These are phyloP conservation scores for Mucor circinelloides DNA, from an alignment of 371 early-diverging fungal species.

Conservation along the genomic window DNA sequence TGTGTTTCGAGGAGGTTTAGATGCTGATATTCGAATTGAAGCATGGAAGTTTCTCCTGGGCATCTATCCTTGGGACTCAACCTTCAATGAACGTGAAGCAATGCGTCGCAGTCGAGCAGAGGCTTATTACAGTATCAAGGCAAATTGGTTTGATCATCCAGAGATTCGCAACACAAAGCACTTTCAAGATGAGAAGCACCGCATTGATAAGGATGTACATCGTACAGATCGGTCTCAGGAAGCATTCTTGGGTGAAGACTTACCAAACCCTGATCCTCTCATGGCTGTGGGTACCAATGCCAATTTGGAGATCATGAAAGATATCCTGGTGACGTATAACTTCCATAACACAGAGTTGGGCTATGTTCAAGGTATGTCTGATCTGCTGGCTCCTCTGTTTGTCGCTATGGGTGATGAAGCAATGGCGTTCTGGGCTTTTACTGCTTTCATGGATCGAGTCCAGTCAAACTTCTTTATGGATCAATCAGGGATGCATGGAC, in stretches of 20 bases:
- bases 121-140: constrained; percentile 78
- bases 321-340: constrained; percentile 90
- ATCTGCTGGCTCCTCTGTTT: constrained; percentile 86
- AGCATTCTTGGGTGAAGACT: constrained; percentile 71
- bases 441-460: constrained; percentile 85
- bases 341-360: constrained; percentile 69
- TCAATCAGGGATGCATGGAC: constrained; percentile 89
- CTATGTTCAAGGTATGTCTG: constrained; percentile 98
- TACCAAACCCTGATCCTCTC: constrained; percentile 64
- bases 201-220: constrained; percentile 94
- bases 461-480: constrained; percentile 80
- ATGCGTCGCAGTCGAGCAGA: constrained; percentile 64
- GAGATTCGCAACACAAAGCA: constrained; percentile 55
- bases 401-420: constrained; percentile 88
- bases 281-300: constrained; percentile 65
- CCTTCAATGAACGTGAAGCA: constrained; percentile 70
- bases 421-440: constrained; percentile 92
- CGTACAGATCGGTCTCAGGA: constrained; percentile 88
- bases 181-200: constrained; percentile 81
- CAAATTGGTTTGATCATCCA: constrained; percentile 76
- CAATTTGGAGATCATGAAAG: constrained; percentile 81
- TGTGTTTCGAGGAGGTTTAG: constrained; percentile 81
- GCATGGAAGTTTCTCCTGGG: constrained; percentile 91
- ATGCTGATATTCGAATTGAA: constrained; percentile 80
- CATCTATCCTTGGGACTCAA: constrained; percentile 86